Evolutionary conservation across 441 rosid genomes (phyloP), one percentile per base, ranked within the genome.

Genomic region (Brassica balearica): DNA sequence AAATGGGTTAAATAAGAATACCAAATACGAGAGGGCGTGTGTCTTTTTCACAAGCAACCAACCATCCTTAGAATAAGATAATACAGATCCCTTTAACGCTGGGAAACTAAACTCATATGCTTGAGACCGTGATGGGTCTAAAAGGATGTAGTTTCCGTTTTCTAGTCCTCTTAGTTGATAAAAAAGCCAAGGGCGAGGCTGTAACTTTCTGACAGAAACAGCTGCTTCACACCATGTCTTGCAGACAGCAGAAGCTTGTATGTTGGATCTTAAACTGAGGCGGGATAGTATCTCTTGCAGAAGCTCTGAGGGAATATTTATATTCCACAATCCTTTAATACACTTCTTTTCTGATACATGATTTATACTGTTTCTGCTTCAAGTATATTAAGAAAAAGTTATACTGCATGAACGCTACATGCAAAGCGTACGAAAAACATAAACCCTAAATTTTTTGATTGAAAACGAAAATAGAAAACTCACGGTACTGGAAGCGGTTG

Each of bases 51-150:
- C 15, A 51, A 73, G 71, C 20, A 73, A 8, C 77, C 64, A 73
- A 73, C 77, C 77, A 73, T 64, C 71, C 51, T 11, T 51, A 73
- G 70, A 64, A 65, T 14, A 64, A 51, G 9, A 12, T 2, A 73
- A 7, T 12, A 0, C 2, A 6, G 12, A n/a, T 1, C 12, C 9
- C 34, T 51, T 12, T 5, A 73, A 32, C 2, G 29, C 34, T 51
- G 70, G 77, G n/a, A 64, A 32, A 3, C 32, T 8, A 7, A 17
- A 8, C 14, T 11, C 8, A 53, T 5, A 5, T 4, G 22, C 3
- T 27, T 6, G 69, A 63, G 32, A 11, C 9, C 29, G 46, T 63
- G 3, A 11, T 4, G 48, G 48, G 46, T 73, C 69, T 15, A n/a
- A 6, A 11, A 73, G 69, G 29, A 46, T 19, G 62, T 72, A 72